Evolutionary conservation across 1,139 yeast species (phyloP), one percentile per base, ranked within the genome.

Genomic region (Zhuliangozyma parablackwelliae): DNA sequence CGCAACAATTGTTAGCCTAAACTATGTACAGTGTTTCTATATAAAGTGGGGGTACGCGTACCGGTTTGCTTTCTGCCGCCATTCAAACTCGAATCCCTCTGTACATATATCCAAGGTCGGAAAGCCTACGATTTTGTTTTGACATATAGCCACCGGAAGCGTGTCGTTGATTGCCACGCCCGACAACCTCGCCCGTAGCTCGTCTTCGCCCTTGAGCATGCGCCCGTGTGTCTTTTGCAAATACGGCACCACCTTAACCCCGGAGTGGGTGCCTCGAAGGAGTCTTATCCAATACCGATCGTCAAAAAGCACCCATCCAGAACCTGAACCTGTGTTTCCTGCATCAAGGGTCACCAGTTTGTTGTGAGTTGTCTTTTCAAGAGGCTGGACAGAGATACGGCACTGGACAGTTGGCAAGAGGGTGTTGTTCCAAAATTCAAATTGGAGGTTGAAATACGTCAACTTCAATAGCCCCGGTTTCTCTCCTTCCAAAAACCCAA

Each of bases 301-400:
- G 40, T 69, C 75, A 40, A 63, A 68, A 3, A 56, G 40, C 0
- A 47, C 32, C 75, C 75, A 69, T 0, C 50, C 39, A 7, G 53
- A n/a, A n/a, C n/a, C n/a, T 35, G 58, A 59, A 56, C 6, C 36
- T 31, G n/a, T 16, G 16, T 16, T 16, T 16, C 16, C 16, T 16
- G 4, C n/a, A n/a, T n/a, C 16, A 16, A 16, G 16, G 16, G 16
- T 16, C 16, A 16, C 16, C 16, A 16, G 16, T 4, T 16, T 16
- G 16, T 16, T 16, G 16, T 16, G 31, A 27, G 21, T 44, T 20
- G n/a, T 54, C 57, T 3, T 45, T 47, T 12, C 51, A 43, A 20
- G 53, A 37, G 5, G 61, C 42, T 5, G 65, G 63, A 36, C 59
- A 65, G 23, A 64, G 45, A 7, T 54, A 42, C 20, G 44, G 53